phyloP scores from a whole-genome alignment of 2,329 filamentous ascomycete species.

The Fusarium circinatum region DNA sequence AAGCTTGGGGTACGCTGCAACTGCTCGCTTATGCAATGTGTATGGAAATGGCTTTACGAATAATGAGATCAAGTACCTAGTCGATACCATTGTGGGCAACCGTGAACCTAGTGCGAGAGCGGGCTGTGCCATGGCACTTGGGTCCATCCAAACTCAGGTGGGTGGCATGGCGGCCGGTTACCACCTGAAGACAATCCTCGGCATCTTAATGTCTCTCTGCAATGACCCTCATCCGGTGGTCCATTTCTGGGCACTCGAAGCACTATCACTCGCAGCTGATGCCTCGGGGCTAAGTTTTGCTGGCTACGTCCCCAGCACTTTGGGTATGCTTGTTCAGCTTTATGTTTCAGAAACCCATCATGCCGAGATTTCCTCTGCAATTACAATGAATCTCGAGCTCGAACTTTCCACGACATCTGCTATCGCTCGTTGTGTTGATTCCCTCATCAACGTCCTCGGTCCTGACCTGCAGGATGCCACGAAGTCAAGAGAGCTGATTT shows the following conservation, averaged over 20 bases:
- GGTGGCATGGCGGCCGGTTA: constrained; percentile 97
- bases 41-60: constrained; percentile 92
- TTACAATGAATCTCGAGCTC: constrained; percentile 90
- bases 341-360: constrained; percentile 95
- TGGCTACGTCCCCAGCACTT: constrained; percentile 85
- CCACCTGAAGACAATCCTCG: constrained; percentile 96
- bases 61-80: constrained; percentile 86
- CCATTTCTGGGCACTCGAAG: constrained; percentile 96
- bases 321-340: constrained; percentile 93
- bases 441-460: constrained; percentile 95
- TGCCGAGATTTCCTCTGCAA: constrained; percentile 79
- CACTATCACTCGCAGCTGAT: constrained; percentile 85
- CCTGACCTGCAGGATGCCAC: constrained; percentile 93
- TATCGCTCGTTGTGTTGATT: constrained; percentile 88
- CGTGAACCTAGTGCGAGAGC: constrained; percentile 92
- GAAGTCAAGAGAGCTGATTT: constrained; percentile 91
- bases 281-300: constrained; percentile 94
- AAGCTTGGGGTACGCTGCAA: constrained; percentile 82
- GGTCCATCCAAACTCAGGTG: constrained; percentile 92
- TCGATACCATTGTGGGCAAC: constrained; percentile 94
- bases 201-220: constrained; percentile 96
- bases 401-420: constrained; percentile 84
- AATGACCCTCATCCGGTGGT: constrained; percentile 95
- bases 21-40: constrained; percentile 84
- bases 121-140: constrained; percentile 92